Evolutionary conservation across 1,284 basidiomycete species (phyloP), one percentile per base, ranked within the genome.

Genomic region (Heterobasidion annosum): DNA sequence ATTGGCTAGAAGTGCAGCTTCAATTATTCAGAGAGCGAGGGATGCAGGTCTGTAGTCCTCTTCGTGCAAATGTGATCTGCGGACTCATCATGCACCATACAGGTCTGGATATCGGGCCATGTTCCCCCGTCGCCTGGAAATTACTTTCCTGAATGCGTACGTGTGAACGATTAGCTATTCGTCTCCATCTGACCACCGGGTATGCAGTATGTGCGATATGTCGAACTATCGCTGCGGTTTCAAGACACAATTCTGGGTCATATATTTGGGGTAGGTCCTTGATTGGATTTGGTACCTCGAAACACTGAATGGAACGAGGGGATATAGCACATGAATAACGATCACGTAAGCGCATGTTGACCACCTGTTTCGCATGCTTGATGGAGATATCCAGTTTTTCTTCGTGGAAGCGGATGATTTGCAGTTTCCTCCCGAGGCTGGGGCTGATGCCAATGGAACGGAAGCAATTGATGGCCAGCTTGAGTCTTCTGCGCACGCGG

Each of bases 191-290:
- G 55, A 56, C 57, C 37, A 60, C 57, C 19, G 13, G 18, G 13
- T 49, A 49, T 53, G 48, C 65, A 91, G 87, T 85, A 88, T 67
- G 76, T 85, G 57, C 81, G 88, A 51, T 98, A 95, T 66, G 84
- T 83, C 25, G 91, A 95, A 65, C 70, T 96, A 54, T 78, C 88
- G 16, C 71, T 96, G 57, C 74, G 88, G 54, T 96, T 82, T 70
- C 93, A 96, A 68, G 93, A 95, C 67, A 94, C 91, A 7, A 88
- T 97, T 58, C 75, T 97, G 32, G 93, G 91, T 0, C 91, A 95
- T 70, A 74, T 95, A 42, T 98, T 81, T 61, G 94, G 94, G 58
- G 85, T 85, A 69, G 69, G 83, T 73, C 19, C 37, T 47, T 34
- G 50, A 54, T 43, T 8, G 35, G 42, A 47, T 32, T 37, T 50